A percentile compares a stretch with the other conserved stretches of the same genome.
Evolutionary conservation across 1,139 yeast species (phyloP).

Genomic region (Eremothecium sinecaudum): DNA sequence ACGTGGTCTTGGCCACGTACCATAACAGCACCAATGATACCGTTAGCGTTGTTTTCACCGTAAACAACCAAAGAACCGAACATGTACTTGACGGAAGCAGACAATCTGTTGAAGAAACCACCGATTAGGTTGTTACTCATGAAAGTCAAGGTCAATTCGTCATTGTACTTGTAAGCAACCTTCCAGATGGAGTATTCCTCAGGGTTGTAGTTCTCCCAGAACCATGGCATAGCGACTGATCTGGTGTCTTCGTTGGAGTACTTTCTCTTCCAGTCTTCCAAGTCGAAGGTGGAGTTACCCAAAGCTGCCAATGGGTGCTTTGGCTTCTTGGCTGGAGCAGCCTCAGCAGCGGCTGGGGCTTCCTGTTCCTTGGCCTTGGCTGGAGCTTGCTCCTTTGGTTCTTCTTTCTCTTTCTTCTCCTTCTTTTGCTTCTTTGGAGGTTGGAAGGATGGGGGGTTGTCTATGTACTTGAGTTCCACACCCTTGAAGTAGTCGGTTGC

Average conservation of each 20-base stretch:
- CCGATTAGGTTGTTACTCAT: constrained; percentile 98
- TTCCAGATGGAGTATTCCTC: constrained; percentile 92
- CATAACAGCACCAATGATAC: constrained; percentile 90
- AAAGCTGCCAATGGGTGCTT: constrained; percentile 87
- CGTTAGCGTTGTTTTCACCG: constrained; percentile 98
- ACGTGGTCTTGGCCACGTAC: constrained; percentile 87
- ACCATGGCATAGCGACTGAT: constrained; percentile 90
- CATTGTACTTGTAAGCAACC: constrained; percentile 96
- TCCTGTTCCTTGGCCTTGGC: constrained; percentile 21
- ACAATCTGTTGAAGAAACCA: constrained; percentile 95
- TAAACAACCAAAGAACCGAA: constrained; percentile 91
- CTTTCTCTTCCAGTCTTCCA: constrained; percentile 94
- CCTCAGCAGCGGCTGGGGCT: constrained; percentile 33
- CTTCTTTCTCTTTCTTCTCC: constrained; percentile 32
- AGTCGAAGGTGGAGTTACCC: constrained; percentile 58
- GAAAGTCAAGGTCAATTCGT: constrained; percentile 91
- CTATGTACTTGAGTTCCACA: constrained; percentile 47
- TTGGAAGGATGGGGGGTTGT: constrained; percentile 54
- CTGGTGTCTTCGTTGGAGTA: constrained; percentile 98
- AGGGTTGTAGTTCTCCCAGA: constrained; percentile 93
- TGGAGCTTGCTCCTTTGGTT: constrained; percentile 28
- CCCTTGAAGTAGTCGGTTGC: constrained; percentile 46
- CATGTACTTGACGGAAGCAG: constrained; percentile 86
- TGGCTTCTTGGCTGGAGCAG: constrained; percentile 48
- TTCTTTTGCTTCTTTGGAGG: constrained; percentile 81